Conservation (phyloP, 345 rosid species). For the Hypericum perforatum region DNA sequence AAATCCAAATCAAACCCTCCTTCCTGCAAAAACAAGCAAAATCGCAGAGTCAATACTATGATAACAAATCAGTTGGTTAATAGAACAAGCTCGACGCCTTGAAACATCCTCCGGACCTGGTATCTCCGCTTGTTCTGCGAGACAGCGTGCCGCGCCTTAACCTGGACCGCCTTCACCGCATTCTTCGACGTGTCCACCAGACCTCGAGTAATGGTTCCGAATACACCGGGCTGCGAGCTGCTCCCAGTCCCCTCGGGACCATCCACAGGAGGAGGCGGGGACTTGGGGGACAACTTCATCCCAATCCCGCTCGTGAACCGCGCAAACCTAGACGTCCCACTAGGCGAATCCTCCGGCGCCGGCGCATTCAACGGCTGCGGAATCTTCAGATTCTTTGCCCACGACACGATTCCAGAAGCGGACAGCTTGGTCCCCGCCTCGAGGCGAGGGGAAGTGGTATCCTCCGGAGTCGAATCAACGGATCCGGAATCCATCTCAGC, state of each 20-base stretch:
- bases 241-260: conserved; percentile 37
- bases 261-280: conserved; percentile 47
- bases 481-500: too few relatives aligned
- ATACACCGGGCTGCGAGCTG: conserved; percentile 42
- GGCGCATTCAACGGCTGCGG: conserved; percentile 56
- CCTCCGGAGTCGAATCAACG: too few relatives aligned
- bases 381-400: conserved; percentile 70
- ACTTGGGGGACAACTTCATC: conserved; percentile 54
- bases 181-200: conserved; percentile 76
- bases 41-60: neutral
- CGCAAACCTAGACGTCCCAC: conserved; percentile 48
- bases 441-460: neutral
- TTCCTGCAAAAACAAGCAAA: conserved; percentile 35
- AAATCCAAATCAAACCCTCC: conserved; percentile 86
- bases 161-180: conserved; percentile 87
- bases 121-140: conserved; percentile 84
- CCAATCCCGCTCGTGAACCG: conserved; percentile 73
- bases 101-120: conserved; percentile 34
- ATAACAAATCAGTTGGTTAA: neutral
- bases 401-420: conserved; percentile 46
- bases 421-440: conserved; percentile 53
- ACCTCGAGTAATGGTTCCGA: conserved; percentile 68
- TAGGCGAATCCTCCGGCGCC: conserved; percentile 33
- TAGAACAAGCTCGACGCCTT: neutral
- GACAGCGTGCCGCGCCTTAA: conserved; percentile 82